Base-by-base conservation (phyloP, 257 asterid species). In the Solanum clarkiae region DNA sequence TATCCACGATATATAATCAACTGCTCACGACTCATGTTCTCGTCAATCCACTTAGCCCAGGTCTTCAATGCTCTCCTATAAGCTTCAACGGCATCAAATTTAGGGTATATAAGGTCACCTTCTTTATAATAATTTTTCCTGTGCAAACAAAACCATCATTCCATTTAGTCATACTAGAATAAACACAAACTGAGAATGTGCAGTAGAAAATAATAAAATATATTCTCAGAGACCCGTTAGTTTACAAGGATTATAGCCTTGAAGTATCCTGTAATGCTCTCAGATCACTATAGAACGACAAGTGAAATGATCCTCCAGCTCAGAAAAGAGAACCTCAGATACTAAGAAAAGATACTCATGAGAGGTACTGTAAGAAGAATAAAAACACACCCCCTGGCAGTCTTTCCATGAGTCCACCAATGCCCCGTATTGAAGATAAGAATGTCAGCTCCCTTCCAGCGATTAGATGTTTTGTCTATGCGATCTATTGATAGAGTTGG, bases 331-430 rank as follows among this genome's bases (percentile, higher is more conserved):
- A 70, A 20, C 80, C 54, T 70, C 80, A 70, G 14, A 68, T 69
- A 69, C 17, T 71, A 42, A 44, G 56, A 45, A 42, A 71, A 42
- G 56, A 44, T n/a, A 71, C 36, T 75, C 42, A 75, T 13, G 13
- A 49, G 40, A 74, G 60, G 11, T 10, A 0, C 42, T 12, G 29
- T 40, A 40, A 70, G 54, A 42, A 42, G 54, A 18, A 42, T 4
- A 40, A 18, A 32, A 42, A 42, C 86, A 54, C 84, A 93, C 99
- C 99, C 99, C 80, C 98, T 95, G 57, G 99, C 91, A 63, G 99
- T 97, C 93, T 97, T 97, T 68, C 99, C 99, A 84, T 97, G 99
- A 18, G 94, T 88, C 99, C 99, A 97, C 99, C 99, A 97, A 77
- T 97, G 99, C 53, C 94, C 99, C 0, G 99, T 97, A 87, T 95